Evolutionary conservation across 768 basidiomycete species (phyloP).

Genomic region (Cystofilobasidium bisporidii): DNA sequence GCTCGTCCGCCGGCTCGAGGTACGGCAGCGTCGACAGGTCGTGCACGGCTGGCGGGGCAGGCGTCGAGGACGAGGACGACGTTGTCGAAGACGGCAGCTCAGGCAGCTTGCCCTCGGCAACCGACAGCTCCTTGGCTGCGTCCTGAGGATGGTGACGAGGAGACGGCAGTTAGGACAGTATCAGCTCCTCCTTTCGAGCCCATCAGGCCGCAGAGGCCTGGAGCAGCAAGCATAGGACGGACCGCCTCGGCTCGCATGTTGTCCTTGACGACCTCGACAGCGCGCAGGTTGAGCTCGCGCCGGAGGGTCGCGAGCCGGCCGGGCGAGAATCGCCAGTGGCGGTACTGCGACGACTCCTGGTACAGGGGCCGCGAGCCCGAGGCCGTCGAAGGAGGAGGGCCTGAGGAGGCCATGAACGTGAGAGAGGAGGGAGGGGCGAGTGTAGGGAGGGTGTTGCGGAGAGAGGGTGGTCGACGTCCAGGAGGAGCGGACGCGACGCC

Average conservation of each 20-base stretch:
- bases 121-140: not conserved
- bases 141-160: not conserved
- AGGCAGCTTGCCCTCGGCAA: not conserved
- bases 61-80: conserved; percentile 32
- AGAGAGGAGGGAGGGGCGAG: no score
- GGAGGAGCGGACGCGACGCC: no score
- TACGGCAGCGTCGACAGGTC: conserved; percentile 62
- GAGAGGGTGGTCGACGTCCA: no score
- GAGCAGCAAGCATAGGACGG: conserved; percentile 30
- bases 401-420: no score
- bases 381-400: not conserved
- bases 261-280: conserved; percentile 63
- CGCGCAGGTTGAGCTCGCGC: conserved; percentile 58
- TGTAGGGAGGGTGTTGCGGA: no score
- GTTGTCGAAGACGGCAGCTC: not conserved
- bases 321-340: conserved; percentile 79
- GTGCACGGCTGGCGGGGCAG: conserved; percentile 30
- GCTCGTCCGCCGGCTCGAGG: conserved; percentile 70
- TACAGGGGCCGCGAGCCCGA: conserved; percentile 46
- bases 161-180: not conserved
- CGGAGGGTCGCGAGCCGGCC: conserved; percentile 56
- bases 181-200: no score
- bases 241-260: conserved; percentile 76
- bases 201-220: not conserved
- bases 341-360: conserved; percentile 50